Evolutionary conservation across 2,329 filamentous ascomycete genomes (phyloP).

Genomic region (Botrytis medusae): DNA sequence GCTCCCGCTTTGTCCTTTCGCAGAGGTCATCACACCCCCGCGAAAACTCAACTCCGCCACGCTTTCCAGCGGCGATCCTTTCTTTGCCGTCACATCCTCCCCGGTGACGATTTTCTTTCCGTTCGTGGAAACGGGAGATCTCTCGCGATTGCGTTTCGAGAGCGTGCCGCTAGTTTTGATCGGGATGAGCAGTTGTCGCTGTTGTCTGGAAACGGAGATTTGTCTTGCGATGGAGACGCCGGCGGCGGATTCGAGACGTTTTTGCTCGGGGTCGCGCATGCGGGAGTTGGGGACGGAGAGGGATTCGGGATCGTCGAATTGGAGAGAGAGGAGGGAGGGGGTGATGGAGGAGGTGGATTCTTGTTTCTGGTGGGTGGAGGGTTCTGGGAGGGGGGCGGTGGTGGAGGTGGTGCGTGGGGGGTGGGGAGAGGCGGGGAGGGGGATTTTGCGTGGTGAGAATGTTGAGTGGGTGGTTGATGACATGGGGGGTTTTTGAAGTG

Average conservation of each 20-base stretch:
- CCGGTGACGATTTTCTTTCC: background rate
- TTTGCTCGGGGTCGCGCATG: constrained; percentile 34
- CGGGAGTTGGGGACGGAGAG: background rate
- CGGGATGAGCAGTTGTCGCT: constrained; percentile 58
- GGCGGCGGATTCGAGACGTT: constrained; percentile 54
- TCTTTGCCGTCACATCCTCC: background rate
- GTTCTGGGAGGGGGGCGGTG: background rate
- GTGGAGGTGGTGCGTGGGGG: background rate
- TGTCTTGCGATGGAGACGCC: constrained; percentile 68
- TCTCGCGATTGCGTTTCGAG: background rate
- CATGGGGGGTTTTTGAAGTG: constrained; percentile 13
- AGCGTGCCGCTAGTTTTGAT: constrained; percentile 35
- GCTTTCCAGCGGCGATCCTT: background rate
- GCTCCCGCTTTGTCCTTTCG: background rate
- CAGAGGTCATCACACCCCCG: background rate
- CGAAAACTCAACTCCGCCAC: background rate
- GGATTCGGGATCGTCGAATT: background rate
- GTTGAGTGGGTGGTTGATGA: background rate
- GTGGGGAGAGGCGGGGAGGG: background rate
- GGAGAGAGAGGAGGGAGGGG: background rate
- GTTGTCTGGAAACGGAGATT: constrained; percentile 63
- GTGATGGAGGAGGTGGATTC: constrained; percentile 14
- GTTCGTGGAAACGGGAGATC: background rate
- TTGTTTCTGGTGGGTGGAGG: constrained; percentile 5
- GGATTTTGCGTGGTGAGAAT: background rate